These are phyloP conservation scores for Pyrenula aspistea DNA, from an alignment of 495 filamentous ascomycete species.

Conservation along the genomic window DNA sequence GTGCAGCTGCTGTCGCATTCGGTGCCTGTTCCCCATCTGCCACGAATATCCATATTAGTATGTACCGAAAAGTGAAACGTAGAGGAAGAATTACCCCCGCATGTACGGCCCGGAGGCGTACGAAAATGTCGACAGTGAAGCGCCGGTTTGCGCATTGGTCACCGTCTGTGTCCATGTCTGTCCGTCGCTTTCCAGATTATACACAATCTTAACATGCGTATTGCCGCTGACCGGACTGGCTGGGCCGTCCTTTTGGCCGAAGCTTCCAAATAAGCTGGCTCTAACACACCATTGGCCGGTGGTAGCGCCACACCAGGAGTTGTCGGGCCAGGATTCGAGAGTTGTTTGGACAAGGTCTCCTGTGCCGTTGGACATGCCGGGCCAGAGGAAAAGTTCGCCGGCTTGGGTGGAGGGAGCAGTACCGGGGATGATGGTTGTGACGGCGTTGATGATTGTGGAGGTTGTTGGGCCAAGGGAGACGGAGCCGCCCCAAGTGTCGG, in stretches of 20 bases:
- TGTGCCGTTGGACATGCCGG: conserved; percentile 32
- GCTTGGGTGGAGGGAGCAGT: conserved; percentile 21
- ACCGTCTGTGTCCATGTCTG: conserved; percentile 25
- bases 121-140: conserved; percentile 16
- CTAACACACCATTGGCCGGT: conserved; percentile 28
- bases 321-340: conserved; percentile 20
- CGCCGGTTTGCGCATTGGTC: conserved; percentile 21
- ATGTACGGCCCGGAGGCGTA: conserved; percentile 22
- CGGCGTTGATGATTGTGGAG: conserved; percentile 25
- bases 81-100: conserved; percentile 13
- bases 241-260: conserved; percentile 21
- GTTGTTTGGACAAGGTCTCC: conserved; percentile 29
- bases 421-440: conserved; percentile 28
- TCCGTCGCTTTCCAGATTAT: conserved; percentile 17
- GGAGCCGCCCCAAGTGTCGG: conserved; percentile 23
- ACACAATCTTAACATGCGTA: conserved; percentile 23
- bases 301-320: conserved; percentile 23
- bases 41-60: background rate
- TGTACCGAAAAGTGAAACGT: background rate
- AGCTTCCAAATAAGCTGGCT: conserved; percentile 25
- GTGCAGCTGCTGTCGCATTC: conserved; percentile 23
- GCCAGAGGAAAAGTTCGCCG: conserved; percentile 28
- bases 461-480: conserved; percentile 28
- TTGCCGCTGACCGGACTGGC: conserved; percentile 16
- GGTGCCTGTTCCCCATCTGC: conserved; percentile 24